Base-by-base conservation (phyloP, 371 early-diverging fungal genomes). In the Mucor saturninus region DNA sequence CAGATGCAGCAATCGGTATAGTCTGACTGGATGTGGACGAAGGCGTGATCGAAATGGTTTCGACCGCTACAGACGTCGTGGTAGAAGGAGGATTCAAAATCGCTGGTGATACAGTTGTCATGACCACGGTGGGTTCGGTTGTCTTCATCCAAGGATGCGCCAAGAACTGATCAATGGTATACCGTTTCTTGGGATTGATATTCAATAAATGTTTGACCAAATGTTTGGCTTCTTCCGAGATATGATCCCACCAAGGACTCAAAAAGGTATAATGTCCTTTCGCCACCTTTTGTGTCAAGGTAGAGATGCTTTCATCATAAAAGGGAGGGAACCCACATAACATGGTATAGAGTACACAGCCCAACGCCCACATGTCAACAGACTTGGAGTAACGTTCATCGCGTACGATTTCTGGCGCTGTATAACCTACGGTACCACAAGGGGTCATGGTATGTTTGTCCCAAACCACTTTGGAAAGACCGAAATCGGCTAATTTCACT, bases 361-460 rank as follows among this genome's bases (percentile, higher is more conserved):
- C 97, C 49, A 95, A 83, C 14, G 95, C 93, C 97, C 97, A 96
- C 88, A 94, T 89, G 72, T 96, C 96, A 9, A 95, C 95, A 14
- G 89, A 84, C 73, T 90, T 91, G 52, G 89, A 89, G 69, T 94
- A 93, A 6, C 87, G 77, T 66, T 92, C 87, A 69, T 92, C 91
- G 45, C 85, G 84, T 45, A 95, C 87, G 39, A 95, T 93, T 71
- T 95, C 96, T 15, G 96, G 96, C 5, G 96, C 96, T 5, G 97
- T 93, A 62, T 94, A 94, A 21, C 94, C 94, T 2, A 93, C 89
- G 8, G 96, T 95, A 9, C 96, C 96, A 69, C 94, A 94, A 2
- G 96, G 96, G 5, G 96, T 95, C 81, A 83, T 86, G 13, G 95
- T 93, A 5, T 88, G 84, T 54, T 89, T 86, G 62, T 90, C 85